These are phyloP conservation scores for Tillandsia fasciculata DNA, from an alignment of 176 grass and related monocot genomes.

Conservation along the genomic window DNA sequence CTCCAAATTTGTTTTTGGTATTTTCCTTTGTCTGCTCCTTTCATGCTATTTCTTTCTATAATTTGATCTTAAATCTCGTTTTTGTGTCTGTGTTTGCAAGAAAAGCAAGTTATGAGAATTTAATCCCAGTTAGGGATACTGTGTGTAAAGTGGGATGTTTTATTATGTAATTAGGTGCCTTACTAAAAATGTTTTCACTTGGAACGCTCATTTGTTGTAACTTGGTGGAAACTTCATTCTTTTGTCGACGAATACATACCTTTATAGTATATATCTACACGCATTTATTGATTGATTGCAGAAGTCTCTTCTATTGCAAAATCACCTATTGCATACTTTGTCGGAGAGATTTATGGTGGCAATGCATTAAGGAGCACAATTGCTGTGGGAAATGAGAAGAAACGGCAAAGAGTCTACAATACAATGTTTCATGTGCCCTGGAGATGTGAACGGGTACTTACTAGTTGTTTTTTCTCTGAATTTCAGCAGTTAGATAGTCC, in stretches of 20 bases:
- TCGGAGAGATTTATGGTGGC: slow-evolving; percentile 79
- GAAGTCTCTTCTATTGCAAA: slow-evolving; percentile 43
- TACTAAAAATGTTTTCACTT: background rate
- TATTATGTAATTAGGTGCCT: background rate
- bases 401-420: slow-evolving; percentile 89
- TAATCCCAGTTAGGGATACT: background rate
- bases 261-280: slow-evolving; percentile 8
- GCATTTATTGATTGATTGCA: slow-evolving; percentile 26
- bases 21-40: background rate
- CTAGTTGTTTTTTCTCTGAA: background rate
- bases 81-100: background rate
- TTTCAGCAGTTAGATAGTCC: background rate
- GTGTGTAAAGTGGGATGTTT: background rate
- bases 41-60: background rate
- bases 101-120: background rate
- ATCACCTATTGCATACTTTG: slow-evolving; percentile 80
- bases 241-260: background rate
- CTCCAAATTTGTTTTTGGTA: background rate
- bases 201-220: background rate
- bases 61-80: background rate
- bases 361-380: slow-evolving; percentile 96
- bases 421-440: slow-evolving; percentile 99
- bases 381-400: slow-evolving; percentile 91
- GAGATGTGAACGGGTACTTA: slow-evolving; percentile 94
- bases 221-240: background rate